These are phyloP conservation scores for Delonix regia DNA, from an alignment of 306 rosid genomes.

Conservation along the genomic window DNA sequence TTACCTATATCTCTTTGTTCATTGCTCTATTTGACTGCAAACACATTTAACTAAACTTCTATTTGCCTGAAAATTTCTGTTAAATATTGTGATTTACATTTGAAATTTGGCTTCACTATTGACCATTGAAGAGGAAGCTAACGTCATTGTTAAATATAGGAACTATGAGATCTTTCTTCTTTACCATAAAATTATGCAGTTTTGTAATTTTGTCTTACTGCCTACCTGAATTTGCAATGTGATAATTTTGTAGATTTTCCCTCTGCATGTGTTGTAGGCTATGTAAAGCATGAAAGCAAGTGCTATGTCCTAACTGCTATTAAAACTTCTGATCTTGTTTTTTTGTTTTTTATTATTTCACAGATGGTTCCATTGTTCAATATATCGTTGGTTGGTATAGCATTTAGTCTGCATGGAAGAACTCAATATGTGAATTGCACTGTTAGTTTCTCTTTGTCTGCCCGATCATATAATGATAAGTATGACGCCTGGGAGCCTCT, in stretches of 20 bases:
- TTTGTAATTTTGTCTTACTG: constrained; percentile 4
- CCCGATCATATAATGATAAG: constrained; percentile 91
- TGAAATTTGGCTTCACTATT: neutral
- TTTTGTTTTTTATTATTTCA: constrained; percentile 31
- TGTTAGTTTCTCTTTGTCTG: constrained; percentile 79
- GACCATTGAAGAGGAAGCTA: neutral
- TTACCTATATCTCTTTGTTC: constrained; percentile 16
- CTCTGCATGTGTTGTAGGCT: neutral
- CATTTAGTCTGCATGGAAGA: constrained; percentile 77
- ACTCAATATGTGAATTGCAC: constrained; percentile 70
- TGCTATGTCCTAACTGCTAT: constrained; percentile 15
- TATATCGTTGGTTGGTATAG: constrained; percentile 75
- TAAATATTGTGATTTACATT: neutral
- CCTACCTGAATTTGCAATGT: constrained; percentile 4
- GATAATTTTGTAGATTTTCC: constrained; percentile 7
- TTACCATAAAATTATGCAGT: neutral
- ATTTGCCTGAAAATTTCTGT: neutral
- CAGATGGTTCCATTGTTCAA: constrained; percentile 99
- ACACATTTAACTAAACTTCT: neutral
- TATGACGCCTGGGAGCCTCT: constrained; percentile 97
- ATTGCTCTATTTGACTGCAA: constrained; percentile 19
- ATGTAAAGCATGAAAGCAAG: neutral
- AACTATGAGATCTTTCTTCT: constrained; percentile 11
- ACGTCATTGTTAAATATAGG: neutral
- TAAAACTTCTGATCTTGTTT: constrained; percentile 26